phyloP scores from a whole-genome alignment of 2,329 filamentous ascomycete genomes.

The Sporothrix globosa region DNA sequence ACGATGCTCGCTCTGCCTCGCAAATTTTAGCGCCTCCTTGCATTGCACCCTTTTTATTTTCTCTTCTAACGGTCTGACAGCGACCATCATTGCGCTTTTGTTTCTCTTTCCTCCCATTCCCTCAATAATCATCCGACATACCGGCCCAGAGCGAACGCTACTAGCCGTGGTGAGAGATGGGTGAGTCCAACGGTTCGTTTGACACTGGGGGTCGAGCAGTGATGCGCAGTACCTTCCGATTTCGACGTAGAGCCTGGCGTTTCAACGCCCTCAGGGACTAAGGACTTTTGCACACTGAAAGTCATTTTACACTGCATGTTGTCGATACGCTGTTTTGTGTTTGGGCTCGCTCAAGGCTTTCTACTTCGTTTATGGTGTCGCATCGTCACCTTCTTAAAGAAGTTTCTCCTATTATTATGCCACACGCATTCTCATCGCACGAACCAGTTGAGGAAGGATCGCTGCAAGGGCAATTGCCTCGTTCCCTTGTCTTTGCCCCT shows the following conservation, averaged over 20 bases:
- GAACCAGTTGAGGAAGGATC: slow-evolving; percentile 16
- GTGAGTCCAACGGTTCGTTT: background rate
- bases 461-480: slow-evolving; percentile 8
- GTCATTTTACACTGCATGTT: background rate
- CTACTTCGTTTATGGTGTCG: too few relatives aligned
- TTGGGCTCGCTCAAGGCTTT: background rate
- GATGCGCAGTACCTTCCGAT: background rate
- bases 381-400: background rate
- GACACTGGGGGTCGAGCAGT: background rate
- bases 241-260: background rate
- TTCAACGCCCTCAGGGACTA: background rate
- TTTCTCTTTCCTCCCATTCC: background rate
- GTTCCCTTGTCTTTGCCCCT: background rate
- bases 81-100: background rate
- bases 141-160: background rate
- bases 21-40: slow-evolving; percentile 13
- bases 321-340: background rate
- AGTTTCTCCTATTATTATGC: background rate
- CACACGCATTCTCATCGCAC: background rate
- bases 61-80: background rate
- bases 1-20: background rate
- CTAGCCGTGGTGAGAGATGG: background rate
- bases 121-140: slow-evolving; percentile 15
- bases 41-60: background rate
- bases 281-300: background rate